Evolutionary conservation across 2,329 filamentous ascomycete species (phyloP).

Genomic region (Amylocarpus encephaloides): DNA sequence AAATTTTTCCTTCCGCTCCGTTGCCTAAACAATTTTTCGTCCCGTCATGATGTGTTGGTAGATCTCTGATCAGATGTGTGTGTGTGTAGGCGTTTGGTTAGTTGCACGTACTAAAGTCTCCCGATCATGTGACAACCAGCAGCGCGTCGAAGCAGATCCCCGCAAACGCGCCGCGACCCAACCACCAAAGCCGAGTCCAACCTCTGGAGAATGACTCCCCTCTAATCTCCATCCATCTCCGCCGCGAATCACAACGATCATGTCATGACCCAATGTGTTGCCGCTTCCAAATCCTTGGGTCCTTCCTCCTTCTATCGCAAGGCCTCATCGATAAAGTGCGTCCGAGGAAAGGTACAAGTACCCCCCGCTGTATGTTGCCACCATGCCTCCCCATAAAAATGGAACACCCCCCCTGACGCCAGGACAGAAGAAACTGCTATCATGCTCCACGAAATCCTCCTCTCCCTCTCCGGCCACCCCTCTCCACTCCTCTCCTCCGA

Average conservation of each 20-base stretch:
- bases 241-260: background rate
- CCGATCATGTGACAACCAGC: background rate
- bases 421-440: slow-evolving; percentile 5
- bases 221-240: background rate
- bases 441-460: slow-evolving; percentile 98
- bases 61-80: too few species aligned
- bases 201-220: background rate
- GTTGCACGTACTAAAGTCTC: too few species aligned
- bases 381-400: too few species aligned
- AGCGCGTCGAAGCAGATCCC: background rate
- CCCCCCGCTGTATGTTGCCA: slow-evolving; percentile 8
- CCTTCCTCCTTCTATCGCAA: slow-evolving; percentile 25
- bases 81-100: too few species aligned
- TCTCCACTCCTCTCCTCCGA: slow-evolving; percentile 71
- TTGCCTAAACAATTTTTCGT: too few species aligned
- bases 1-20: too few species aligned
- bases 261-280: slow-evolving; percentile 24
- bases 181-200: background rate
- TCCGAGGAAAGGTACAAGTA: slow-evolving; percentile 4
- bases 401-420: too few species aligned
- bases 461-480: slow-evolving; percentile 89
- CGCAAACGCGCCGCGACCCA: background rate
- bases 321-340: slow-evolving; percentile 20
- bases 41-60: too few species aligned
- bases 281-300: slow-evolving; percentile 30